phyloP scores from a whole-genome alignment of 805 yeast genomes.

The Ogataea pini region DNA sequence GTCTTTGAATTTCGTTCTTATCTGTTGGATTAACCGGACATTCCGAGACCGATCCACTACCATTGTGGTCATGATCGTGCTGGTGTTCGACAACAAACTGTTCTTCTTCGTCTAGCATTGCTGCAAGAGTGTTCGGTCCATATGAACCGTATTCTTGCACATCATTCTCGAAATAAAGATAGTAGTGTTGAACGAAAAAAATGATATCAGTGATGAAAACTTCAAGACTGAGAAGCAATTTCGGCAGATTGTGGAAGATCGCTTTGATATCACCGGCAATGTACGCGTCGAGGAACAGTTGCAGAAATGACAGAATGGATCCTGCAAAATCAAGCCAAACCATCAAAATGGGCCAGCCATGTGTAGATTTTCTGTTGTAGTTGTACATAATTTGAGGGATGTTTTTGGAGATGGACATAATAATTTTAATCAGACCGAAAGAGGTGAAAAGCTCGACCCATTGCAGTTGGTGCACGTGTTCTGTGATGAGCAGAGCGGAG shows the following conservation, averaged over 20 bases:
- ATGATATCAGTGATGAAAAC: constrained; percentile 33
- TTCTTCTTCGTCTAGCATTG: constrained; percentile 35
- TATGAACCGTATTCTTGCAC: constrained; percentile 24
- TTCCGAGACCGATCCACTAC: neutral
- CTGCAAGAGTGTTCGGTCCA: constrained; percentile 20
- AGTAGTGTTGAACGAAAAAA: constrained; percentile 37
- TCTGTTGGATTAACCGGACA: constrained; percentile 23
- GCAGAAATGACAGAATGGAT: constrained; percentile 32
- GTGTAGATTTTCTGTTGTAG: constrained; percentile 37
- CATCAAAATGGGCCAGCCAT: constrained; percentile 41
- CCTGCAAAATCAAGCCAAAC: constrained; percentile 37
- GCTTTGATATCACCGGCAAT: constrained; percentile 25
- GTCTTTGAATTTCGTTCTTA: constrained; percentile 31
- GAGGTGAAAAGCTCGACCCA: constrained; percentile 37
- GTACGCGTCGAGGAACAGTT: constrained; percentile 34
- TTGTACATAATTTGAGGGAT: constrained; percentile 38
- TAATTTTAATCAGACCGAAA: constrained; percentile 35
- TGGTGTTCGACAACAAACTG: constrained; percentile 33
- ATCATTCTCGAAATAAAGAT: constrained; percentile 30
- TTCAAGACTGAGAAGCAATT: constrained; percentile 33
- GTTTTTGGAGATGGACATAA: constrained; percentile 38
- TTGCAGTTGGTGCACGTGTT: constrained; percentile 21
- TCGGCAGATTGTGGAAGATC: constrained; percentile 35
- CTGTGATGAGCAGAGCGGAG: constrained; percentile 19
- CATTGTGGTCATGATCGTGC: constrained; percentile 35